Base-by-base conservation (phyloP, 257 asterid genomes). In the Phtheirospermum japonicum region DNA sequence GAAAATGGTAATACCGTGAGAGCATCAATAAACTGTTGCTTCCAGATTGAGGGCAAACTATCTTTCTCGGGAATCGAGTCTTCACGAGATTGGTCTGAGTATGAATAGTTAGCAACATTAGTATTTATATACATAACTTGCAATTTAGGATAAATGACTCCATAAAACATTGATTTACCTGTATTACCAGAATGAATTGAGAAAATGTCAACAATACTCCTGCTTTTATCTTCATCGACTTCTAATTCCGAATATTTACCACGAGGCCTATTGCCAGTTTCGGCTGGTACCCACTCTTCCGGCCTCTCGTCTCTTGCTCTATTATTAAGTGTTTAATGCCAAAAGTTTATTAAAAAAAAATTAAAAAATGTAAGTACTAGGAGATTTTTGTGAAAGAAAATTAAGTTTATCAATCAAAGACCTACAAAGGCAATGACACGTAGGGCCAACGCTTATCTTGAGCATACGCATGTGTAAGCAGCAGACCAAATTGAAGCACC, bases 401-500 rank as follows among this genome's bases (percentile, higher is more conserved):
- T 16, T 23, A 60, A 57, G 60, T 12, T 12, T 13, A 69, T 49
- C 32, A 67, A 73, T 66, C 34, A 48, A 73, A 63, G 67, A 67
- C 98, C 23, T 89, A 92, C 99, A 89, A 11, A 6, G 97, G 99
- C 73, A 89, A 77, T 68, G 99, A 92, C 71, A 92, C 42, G 72
- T 85, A 92, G 30, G 99, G 95, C 95, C 95, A 88, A 55, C 86
- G 93, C 85, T 77, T 92, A 69, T 92, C 97, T 65, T 92, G 99
- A 36, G 88, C 97, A 79, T 92, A 92, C 43, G 96, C 99, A 75
- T 92, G 99, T 42, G 82, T 57, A 46, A 92, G 82, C 75, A 92
- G 79, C 57, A 89, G 53, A 50, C 97, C 99, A 68, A 53, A 89
- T 67, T 92, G 99, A 77, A 89, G 77, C 65, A 92, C 97, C 18